Base-by-base conservation (phyloP, 2,329 filamentous ascomycete species). In the Neofusicoccum laricinum region DNA sequence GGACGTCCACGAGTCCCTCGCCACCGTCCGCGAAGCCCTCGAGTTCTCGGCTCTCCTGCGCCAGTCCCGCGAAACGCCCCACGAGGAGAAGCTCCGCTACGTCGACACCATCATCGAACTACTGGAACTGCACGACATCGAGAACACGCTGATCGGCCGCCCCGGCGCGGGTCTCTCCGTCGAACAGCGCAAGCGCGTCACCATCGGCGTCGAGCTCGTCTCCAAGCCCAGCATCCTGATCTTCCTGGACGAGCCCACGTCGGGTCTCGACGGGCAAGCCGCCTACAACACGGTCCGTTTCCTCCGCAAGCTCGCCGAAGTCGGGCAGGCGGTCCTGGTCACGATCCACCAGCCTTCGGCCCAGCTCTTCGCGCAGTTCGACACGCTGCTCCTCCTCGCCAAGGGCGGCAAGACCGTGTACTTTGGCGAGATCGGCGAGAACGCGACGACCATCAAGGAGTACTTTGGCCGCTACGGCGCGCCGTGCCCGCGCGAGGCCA, bases 281-380 rank as follows among this genome's bases (percentile, higher is more conserved):
- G 88, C 89, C 17, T 90, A 86, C 77, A 89, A 89, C 73, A 91
- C 90, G 65, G 85, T 90, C 15, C 85, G 87, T n/a, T 89, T 91
- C 78, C 79, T 92, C 12, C 85, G 86, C 71, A 91, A 90, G 77
- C 84, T 91, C 4, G 86, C 89, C 43, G 80, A 83, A n/a, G 88
- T 88, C 1, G 92, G 92, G 2, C 92, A 95, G 74, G 91, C 91
- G 8, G 90, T 96, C 67, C 84, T 95, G 1, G 93, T 90, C 78
- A 95, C 91, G 0, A 95, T 96, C 66, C 92, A 96, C 73, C 92
- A 96, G 72, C 92, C 92, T 1, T 92, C 91, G 63, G 89, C 90
- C 17, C 86, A 89, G 0, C 81, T 95, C 0, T 94, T 96, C 69
- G 89, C 92, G 72, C 88, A 92, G 74, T 96, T 95, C 68, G 92